Evolutionary conservation across 2,329 filamentous ascomycete genomes (phyloP).

Genomic region (Hysterium pulicare): DNA sequence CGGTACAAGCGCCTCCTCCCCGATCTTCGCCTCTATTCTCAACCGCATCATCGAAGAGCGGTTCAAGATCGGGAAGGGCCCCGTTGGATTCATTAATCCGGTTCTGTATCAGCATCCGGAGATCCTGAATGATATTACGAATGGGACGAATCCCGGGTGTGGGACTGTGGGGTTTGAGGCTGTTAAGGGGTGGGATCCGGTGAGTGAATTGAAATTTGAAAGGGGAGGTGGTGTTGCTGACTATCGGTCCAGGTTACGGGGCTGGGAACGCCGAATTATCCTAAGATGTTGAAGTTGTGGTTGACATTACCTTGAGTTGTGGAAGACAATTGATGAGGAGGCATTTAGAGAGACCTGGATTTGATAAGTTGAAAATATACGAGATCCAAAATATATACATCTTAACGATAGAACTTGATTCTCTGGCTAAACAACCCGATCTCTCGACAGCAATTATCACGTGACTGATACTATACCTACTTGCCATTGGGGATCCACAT

Average conservation of each 20-base stretch:
- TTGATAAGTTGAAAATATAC: too few relatives aligned
- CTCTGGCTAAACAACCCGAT: too few relatives aligned
- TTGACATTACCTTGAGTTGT: not conserved
- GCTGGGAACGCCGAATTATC: conserved; percentile 1
- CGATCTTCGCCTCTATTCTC: conserved; percentile 48
- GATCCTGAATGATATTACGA: conserved; percentile 18
- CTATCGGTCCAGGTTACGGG: not conserved
- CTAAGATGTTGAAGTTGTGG: not conserved
- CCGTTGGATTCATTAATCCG: conserved; percentile 43
- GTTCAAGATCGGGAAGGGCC: conserved; percentile 34
- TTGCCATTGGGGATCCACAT: not conserved
- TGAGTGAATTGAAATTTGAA: conserved; percentile 5
- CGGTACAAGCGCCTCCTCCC: conserved; percentile 52
- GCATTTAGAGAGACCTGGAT: too few relatives aligned
- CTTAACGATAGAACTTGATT: too few relatives aligned
- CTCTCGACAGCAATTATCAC: too few relatives aligned
- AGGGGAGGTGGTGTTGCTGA: not conserved
- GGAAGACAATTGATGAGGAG: too few relatives aligned
- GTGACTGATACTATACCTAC: too few relatives aligned
- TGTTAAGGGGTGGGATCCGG: conserved; percentile 17
- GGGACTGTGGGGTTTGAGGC: conserved; percentile 14
- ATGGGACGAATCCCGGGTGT: conserved; percentile 17
- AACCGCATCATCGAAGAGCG: conserved; percentile 46
- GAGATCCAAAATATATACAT: too few relatives aligned
- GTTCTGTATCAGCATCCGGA: conserved; percentile 43